A percentile compares a stretch with the other conserved stretches of the same genome.
These are phyloP conservation scores for Globisporangium irregulare DNA, from an alignment of 352 stramenopile species.

Conservation along the genomic window DNA sequence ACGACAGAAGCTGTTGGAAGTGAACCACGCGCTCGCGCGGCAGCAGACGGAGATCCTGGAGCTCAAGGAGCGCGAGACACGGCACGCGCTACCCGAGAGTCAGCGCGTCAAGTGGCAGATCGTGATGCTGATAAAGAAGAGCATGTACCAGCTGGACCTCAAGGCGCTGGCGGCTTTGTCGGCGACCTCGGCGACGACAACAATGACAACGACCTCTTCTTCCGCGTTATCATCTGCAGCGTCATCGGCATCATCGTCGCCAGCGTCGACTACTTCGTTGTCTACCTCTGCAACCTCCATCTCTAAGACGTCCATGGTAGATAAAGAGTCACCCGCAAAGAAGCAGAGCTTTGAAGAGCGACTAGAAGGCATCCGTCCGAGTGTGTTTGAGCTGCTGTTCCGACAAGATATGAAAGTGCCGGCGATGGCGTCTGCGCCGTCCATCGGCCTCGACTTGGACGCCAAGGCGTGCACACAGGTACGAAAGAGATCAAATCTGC, in stretches of 20 bases:
- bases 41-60: slow-evolving; percentile 65
- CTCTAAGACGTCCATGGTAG: neutral
- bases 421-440: slow-evolving; percentile 22
- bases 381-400: slow-evolving; percentile 60
- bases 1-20: slow-evolving; percentile 61
- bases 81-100: slow-evolving; percentile 57
- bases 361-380: slow-evolving; percentile 60
- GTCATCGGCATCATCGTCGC: slow-evolving; percentile 4
- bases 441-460: slow-evolving; percentile 43
- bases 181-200: neutral
- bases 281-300: neutral
- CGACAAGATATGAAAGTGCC: slow-evolving; percentile 41
- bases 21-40: slow-evolving; percentile 57
- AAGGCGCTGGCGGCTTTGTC: slow-evolving; percentile 26
- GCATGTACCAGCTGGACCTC: slow-evolving; percentile 58
- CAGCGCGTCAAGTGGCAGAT: slow-evolving; percentile 65
- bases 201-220: neutral
- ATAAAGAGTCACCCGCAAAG: slow-evolving; percentile 3
- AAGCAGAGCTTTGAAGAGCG: slow-evolving; percentile 48
- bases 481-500: slow-evolving; percentile 7
- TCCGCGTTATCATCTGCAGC: neutral
- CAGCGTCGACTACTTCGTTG: neutral
- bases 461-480: slow-evolving; percentile 50
- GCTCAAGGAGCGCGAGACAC: slow-evolving; percentile 60
- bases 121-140: slow-evolving; percentile 57